Base-by-base conservation (phyloP, 805 yeast genomes). In the Saturnispora dispora region DNA sequence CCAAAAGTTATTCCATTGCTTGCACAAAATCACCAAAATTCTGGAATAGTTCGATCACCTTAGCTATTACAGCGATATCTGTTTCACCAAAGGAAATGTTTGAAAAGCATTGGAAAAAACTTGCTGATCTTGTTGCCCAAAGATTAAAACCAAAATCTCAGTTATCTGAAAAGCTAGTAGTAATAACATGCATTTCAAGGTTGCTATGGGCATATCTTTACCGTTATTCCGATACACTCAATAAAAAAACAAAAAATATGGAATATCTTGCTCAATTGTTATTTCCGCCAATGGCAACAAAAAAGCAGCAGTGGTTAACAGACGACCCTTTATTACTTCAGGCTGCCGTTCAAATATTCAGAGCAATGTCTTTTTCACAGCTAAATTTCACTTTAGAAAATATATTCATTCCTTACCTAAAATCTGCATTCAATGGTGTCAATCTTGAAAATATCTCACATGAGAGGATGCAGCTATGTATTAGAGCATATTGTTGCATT, bases 141-240 rank as follows among this genome's bases (percentile, higher is more conserved):
- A 81, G 81, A 52, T 70, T 87, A 40, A 85, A 82, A 59, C 83
- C 88, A 4, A 87, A 86, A 51, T 63, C 64, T 1, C 58, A 64
- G 45, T 75, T 77, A 11, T 62, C 69, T 0, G 75, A 73, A 47
- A 79, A 83, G 58, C 72, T 78, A 0, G 77, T 78, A 3, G 75
- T 81, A 42, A 75, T 86, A 15, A 78, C 79, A 0, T 82, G 90
- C 51, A 68, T 84, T 3, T 76, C 95, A 0, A 70, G 96, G 52
- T 70, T 95, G 32, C 67, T 87, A 0, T 93, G 99, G 99, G 95
- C 90, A 0, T 93, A 86, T 62, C 69, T 89, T 23, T 88, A 83
- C 65, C 73, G 98, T 55, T 81, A 89, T 57, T 79, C 95, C 0
- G 99, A 95, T 58, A 85, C 97, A 0, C 69, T 91, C 58, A 93